Base-by-base conservation (phyloP, 805 yeast genomes). In the Blastobotrys peoriensis region DNA sequence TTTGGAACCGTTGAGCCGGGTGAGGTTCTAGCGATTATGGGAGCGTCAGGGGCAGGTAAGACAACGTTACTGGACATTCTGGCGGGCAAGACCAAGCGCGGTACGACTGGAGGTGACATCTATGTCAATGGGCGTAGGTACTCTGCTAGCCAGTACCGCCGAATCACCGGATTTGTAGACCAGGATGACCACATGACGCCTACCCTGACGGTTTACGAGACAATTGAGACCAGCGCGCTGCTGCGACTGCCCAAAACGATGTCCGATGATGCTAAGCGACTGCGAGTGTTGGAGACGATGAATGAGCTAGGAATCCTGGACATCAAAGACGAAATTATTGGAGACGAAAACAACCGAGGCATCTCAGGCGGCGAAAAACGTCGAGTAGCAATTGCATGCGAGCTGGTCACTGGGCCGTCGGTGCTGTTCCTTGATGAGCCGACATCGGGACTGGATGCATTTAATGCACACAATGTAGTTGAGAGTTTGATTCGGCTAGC, bases 11-110 rank as follows among this genome's bases (percentile, higher is more conserved):
- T 81, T 2, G 77, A 78, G 41, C 95, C 97, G 2, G 83, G 96
- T 33, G 88, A 88, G 60, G 83, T 95, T 49, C 63, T 88, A 60
- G 98, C 98, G 0, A 87, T 93, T 35, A 86, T 93, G 95, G 98
- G 98, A 36, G 97, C 97, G 1, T 89, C 97, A 0, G 98, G 98
- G 40, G 98, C 98, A 10, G 98, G 98, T 42, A 93, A 93, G 61
- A 91, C 98, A 0, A 91, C 98, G 0, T 66, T 93, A 36, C 68
- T 93, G 41, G 98, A 93, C 59, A 88, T 93, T 47, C 68, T 93
- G 45, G 98, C 98, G 0, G 84, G 82, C 38, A 93, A 91, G 60
- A 76, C 80, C 59, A 93, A 91, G 59, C 73, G 80, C 27, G 98
- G 98, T 2, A 50, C 52, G 0, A 73, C 78, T 6, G 54, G 68